These are phyloP conservation scores for Carex sylvatica DNA, from an alignment of 202 grass and related monocot genomes.

Conservation along the genomic window DNA sequence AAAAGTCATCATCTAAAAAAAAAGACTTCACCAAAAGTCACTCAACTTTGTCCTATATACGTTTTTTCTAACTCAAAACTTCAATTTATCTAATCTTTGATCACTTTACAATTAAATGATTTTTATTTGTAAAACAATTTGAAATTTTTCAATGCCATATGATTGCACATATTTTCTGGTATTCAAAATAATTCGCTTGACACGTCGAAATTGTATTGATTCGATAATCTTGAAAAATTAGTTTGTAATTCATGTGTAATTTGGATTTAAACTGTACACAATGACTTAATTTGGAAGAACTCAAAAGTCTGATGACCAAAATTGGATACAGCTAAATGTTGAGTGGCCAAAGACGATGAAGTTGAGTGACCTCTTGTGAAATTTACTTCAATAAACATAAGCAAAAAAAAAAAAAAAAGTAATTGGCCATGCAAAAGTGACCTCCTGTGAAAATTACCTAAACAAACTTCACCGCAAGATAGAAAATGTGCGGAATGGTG, in stretches of 20 bases:
- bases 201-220: no score
- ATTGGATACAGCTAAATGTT: no score
- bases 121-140: no score
- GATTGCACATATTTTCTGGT: no score
- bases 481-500: slow-evolving; percentile 19
- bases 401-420: neutral
- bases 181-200: no score
- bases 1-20: neutral
- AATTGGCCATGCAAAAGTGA: neutral
- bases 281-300: no score
- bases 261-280: no score
- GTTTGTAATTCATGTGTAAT: no score
- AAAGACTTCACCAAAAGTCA: neutral
- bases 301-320: no score
- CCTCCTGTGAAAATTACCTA: no score
- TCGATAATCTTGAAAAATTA: no score
- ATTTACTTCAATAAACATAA: neutral
- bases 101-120: neutral
- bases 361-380: neutral
- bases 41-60: neutral
- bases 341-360: neutral
- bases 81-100: neutral
- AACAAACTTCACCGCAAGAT: slow-evolving; percentile 13
- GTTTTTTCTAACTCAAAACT: neutral
- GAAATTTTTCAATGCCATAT: no score